phyloP scores from a whole-genome alignment of 768 basidiomycete genomes.

The Suillus subaureus region DNA sequence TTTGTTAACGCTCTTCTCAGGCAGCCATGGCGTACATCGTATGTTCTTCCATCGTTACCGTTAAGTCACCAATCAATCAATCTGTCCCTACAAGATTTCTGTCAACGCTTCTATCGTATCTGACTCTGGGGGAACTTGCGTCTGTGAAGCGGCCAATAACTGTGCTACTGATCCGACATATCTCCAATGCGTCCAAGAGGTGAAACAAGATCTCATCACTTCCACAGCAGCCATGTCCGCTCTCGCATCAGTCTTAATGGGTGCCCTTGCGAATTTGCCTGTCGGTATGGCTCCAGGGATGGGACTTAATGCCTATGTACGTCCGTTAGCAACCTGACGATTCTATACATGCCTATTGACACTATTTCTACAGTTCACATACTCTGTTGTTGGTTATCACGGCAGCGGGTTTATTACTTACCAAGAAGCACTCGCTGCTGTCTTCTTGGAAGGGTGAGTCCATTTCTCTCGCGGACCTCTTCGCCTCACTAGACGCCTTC shows the following conservation, averaged over 20 bases:
- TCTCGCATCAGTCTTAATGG: conserved; percentile 80
- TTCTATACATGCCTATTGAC: conserved; percentile 6
- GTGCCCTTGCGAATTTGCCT: conserved; percentile 82
- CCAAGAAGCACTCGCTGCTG: conserved; percentile 78
- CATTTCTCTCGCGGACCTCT: conserved; percentile 5
- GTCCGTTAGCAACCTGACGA: conserved; percentile 24
- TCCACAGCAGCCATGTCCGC: conserved; percentile 79
- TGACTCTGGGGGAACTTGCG: conserved; percentile 81
- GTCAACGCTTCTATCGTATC: conserved; percentile 83
- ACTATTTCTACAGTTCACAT: conserved; percentile 63
- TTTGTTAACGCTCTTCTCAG: neutral
- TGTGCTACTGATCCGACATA: conserved; percentile 58
- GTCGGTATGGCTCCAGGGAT: conserved; percentile 88
- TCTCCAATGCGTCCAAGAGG: conserved; percentile 55
- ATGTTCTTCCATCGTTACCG: neutral
- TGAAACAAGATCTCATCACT: conserved; percentile 79
- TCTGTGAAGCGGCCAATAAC: conserved; percentile 60
- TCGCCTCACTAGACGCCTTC: neutral
- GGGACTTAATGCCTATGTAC: conserved; percentile 79
- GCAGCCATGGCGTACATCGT: conserved; percentile 9
- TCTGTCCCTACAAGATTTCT: conserved; percentile 54
- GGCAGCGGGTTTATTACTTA: conserved; percentile 72
- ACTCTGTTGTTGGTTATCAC: conserved; percentile 86
- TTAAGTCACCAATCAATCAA: conserved; percentile 7
- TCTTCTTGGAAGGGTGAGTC: conserved; percentile 83